Evolutionary conservation across 352 stramenopile species (phyloP).

Genomic region (Phytopythium kandeliae): DNA sequence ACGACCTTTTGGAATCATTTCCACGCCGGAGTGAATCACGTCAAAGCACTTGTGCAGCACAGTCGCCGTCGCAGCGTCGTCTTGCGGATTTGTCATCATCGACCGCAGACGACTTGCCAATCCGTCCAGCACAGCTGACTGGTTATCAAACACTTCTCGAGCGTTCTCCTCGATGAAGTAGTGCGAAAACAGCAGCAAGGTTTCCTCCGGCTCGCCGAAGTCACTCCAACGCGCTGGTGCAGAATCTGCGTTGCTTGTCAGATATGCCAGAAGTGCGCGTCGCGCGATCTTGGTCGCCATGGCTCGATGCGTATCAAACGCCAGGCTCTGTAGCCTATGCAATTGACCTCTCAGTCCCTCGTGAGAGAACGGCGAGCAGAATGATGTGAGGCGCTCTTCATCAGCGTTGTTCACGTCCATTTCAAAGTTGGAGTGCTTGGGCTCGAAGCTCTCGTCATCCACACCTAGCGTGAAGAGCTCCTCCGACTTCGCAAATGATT

Average conservation of each 20-base stretch:
- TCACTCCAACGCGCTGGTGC: constrained; percentile 14
- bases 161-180: constrained; percentile 19
- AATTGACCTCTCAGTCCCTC: constrained; percentile 62
- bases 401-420: constrained; percentile 62
- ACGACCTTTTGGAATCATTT: constrained; percentile 31
- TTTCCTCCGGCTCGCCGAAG: constrained; percentile 30
- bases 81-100: constrained; percentile 13
- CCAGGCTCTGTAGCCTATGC: constrained; percentile 50
- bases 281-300: constrained; percentile 52
- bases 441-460: constrained; percentile 37
- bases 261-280: constrained; percentile 30
- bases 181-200: constrained; percentile 41
- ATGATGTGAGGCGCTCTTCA: constrained; percentile 40
- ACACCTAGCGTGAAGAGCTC: constrained; percentile 58
- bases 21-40: constrained; percentile 16
- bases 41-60: constrained; percentile 29
- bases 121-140: constrained; percentile 12
- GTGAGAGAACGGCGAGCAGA: constrained; percentile 59
- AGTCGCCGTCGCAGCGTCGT: constrained; percentile 13
- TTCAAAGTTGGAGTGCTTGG: constrained; percentile 29
- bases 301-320: constrained; percentile 55
- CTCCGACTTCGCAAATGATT: constrained; percentile 24
- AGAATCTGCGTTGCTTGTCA: constrained; percentile 15
- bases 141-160: constrained; percentile 18
- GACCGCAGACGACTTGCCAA: constrained; percentile 18